Base-by-base conservation (phyloP, 192 early-diverging fungal species). In the Radiomyces spectabilis region DNA sequence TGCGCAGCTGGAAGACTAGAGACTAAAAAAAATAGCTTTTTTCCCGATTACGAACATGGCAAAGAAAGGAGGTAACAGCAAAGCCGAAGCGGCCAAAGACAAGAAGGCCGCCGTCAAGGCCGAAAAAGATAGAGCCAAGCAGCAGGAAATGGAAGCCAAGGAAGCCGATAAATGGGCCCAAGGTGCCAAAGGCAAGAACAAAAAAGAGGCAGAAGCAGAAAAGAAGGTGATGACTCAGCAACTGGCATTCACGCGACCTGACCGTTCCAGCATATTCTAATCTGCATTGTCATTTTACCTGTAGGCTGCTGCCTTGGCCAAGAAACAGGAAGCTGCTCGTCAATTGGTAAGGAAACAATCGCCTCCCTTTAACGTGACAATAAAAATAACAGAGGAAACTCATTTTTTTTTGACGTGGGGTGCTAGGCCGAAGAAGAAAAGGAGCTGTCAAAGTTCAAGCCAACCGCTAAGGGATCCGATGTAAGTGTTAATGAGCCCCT, bases 81-180 rank as follows among this genome's bases (percentile, higher is more conserved):
- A 63, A 19, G 54, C 47, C 3, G 61, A 55, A 25, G 82, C 85
- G 9, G 87, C 87, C 6, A 88, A 85, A 38, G 86, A 87, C 43
- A 79, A 77, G 47, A 91, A 92, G 77, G 78, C 80, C 2, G 79
- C 73, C n/a, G 72, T 64, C 21, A 68, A 85, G 52, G 77, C 71
- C 27, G 86, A 79, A 46, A 80, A 84, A 56, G 74, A 81, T 55
- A 34, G 59, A 4, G 63, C 73, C 50, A 65, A 74, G 41, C 65
- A 68, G 13, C 65, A 58, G 13, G 72, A 75, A 38, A 58, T 72
- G 49, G 89, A 91, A 46, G 69, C 60, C 5, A 57, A 70, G 22
- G 86, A 87, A 21, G 46, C 82, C 15, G 66, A 56, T 1, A 69
- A 78, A 19, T 92, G 90, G 90, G 40, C 60, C 13, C 59, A 69